Percentiles rank a stretch among this genome's conserved stretches.
Evolutionary conservation across 2,329 filamentous ascomycete species (phyloP).

Genomic region (Monosporascus sp.): DNA sequence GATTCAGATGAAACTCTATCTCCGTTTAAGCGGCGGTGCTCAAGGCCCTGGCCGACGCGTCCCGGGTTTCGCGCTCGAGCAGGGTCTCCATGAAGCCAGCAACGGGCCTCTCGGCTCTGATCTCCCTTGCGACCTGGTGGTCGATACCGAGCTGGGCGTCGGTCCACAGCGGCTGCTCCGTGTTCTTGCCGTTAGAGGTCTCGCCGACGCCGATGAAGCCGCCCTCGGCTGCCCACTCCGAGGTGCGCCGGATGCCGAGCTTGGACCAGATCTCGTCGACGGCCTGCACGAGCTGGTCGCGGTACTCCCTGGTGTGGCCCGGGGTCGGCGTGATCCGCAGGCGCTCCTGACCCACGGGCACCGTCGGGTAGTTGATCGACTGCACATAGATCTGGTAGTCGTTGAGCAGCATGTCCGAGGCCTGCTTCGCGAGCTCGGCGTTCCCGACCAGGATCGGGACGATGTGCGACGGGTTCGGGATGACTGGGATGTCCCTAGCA

Average conservation of each 20-base stretch:
- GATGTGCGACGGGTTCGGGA: slow-evolving; percentile 96
- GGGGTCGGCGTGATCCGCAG: slow-evolving; percentile 94
- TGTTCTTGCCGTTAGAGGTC: slow-evolving; percentile 42
- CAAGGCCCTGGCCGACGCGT: slow-evolving; percentile 19
- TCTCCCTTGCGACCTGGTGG: slow-evolving; percentile 53
- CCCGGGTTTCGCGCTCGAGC: slow-evolving; percentile 46
- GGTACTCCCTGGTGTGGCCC: slow-evolving; percentile 78
- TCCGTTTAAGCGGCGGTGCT: slow-evolving; percentile 25
- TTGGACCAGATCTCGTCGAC: slow-evolving; percentile 85
- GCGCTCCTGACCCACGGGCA: slow-evolving; percentile 95
- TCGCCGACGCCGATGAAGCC: slow-evolving; percentile 94
- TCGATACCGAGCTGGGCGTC: slow-evolving; percentile 78
- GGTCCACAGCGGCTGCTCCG: slow-evolving; percentile 79
- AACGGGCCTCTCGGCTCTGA: slow-evolving; percentile 40
- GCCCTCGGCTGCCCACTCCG: slow-evolving; percentile 83
- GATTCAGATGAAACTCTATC: slow-evolving; percentile 3
- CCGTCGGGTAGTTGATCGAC: slow-evolving; percentile 98
- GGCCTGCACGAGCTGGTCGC: slow-evolving; percentile 77
- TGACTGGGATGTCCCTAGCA: slow-evolving; percentile 83
- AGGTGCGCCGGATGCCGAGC: slow-evolving; percentile 85
- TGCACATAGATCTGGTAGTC: slow-evolving; percentile 96
- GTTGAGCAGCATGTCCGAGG: slow-evolving; percentile 84
- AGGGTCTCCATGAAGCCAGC: slow-evolving; percentile 50
- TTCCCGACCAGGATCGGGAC: slow-evolving; percentile 91
- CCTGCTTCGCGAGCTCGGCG: slow-evolving; percentile 84